phyloP scores from a whole-genome alignment of 2,329 filamentous ascomycete species.

The Coccinonectria pachysandricola region DNA sequence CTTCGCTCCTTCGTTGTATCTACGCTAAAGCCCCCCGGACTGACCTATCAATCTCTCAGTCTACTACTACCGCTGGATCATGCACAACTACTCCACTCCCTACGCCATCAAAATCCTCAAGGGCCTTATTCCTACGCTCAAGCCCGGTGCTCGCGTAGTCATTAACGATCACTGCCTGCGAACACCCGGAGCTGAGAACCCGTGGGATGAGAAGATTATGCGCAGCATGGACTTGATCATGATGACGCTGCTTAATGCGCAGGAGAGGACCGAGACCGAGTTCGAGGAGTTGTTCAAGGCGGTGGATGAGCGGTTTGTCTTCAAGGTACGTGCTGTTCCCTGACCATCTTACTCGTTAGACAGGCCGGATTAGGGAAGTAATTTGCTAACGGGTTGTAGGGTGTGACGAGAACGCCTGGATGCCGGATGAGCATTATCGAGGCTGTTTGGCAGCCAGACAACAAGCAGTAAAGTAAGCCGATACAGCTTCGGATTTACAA shows the following conservation, averaged over 20 bases:
- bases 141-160: conserved; percentile 40
- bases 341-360: not conserved
- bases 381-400: conserved; percentile 18
- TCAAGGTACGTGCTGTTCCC: conserved; percentile 21
- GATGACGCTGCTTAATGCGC: conserved; percentile 40
- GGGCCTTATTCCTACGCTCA: conserved; percentile 42
- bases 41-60: too few species aligned
- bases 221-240: conserved; percentile 42
- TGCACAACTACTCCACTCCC: conserved; percentile 51
- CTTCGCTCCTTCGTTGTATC: too few species aligned
- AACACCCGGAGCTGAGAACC: conserved; percentile 27
- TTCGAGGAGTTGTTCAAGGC: conserved; percentile 34
- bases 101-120: conserved; percentile 39
- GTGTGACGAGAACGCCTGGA: conserved; percentile 29
- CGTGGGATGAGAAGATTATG: conserved; percentile 37
- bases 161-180: conserved; percentile 37
- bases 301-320: conserved; percentile 32
- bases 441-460: conserved; percentile 33
- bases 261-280: conserved; percentile 37
- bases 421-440: conserved; percentile 40
- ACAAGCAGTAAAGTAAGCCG: conserved; percentile 1
- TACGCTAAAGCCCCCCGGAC: too few species aligned
- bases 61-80: conserved; percentile 49
- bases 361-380: too few species aligned
- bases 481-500: conserved; percentile 1